Conservation (phyloP, 176 grass and related monocot genomes). For the Guadua angustifolia region DNA sequence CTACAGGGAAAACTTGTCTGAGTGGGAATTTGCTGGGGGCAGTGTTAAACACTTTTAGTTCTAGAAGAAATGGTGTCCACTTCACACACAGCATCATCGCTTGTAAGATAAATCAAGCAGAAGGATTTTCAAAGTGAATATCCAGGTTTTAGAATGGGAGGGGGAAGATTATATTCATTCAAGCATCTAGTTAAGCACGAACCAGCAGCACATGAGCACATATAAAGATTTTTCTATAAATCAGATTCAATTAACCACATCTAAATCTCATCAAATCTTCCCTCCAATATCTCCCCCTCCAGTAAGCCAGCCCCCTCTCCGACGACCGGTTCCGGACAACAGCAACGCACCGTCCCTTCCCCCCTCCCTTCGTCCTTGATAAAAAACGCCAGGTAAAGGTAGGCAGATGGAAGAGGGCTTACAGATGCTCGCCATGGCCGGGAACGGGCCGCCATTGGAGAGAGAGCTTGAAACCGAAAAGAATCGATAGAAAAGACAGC, state of each 20-base stretch:
- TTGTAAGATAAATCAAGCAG: background rate
- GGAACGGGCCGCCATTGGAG: background rate
- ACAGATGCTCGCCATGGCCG: background rate
- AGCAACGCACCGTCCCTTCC: background rate
- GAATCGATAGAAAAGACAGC: background rate
- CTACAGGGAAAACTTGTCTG: no score
- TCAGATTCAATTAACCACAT: conserved; percentile 30
- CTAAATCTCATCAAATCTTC: conserved; percentile 24
- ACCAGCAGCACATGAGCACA: background rate
- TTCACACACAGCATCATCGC: background rate
- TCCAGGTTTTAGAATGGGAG: background rate
- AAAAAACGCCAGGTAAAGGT: conserved; percentile 39
- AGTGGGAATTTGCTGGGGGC: no score
- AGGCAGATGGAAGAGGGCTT: background rate
- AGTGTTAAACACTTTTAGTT: conserved; percentile 49
- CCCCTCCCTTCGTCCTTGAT: conserved; percentile 18
- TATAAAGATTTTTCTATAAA: background rate
- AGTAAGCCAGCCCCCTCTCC: background rate
- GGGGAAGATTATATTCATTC: background rate
- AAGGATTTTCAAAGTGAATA: background rate
- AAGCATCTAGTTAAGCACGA: background rate
- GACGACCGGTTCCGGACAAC: background rate
- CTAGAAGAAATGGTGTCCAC: background rate
- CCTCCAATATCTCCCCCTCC: background rate
- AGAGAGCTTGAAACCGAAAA: background rate